Conservation (phyloP, 768 basidiomycete genomes). For the Lentinula detonsa region DNA sequence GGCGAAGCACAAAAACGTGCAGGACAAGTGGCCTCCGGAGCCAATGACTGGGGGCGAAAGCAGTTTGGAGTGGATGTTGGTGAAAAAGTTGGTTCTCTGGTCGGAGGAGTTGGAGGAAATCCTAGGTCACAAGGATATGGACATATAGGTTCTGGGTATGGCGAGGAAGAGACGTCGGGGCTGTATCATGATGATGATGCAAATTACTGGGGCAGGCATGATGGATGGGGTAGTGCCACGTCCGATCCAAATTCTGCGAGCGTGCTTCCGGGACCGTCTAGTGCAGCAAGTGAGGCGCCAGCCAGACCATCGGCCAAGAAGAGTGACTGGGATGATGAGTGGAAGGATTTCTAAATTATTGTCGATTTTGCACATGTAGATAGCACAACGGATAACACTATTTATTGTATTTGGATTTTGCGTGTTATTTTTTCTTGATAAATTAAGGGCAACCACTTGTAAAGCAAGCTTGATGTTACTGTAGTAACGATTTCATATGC, state of each 20-base stretch:
- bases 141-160: conserved; percentile 34
- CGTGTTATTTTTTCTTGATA: background rate
- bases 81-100: conserved; percentile 65
- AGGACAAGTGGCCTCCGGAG: conserved; percentile 51
- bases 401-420: background rate
- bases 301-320: conserved; percentile 33
- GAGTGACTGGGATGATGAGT: conserved; percentile 72
- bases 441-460: background rate
- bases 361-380: background rate
- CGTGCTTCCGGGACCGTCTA: conserved; percentile 12
- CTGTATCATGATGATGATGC: conserved; percentile 59
- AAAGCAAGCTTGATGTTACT: background rate
- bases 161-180: conserved; percentile 49
- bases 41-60: conserved; percentile 72
- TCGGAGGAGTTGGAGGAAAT: conserved; percentile 55
- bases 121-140: conserved; percentile 50
- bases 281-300: conserved; percentile 13
- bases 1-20: conserved; percentile 63
- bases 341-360: conserved; percentile 65
- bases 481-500: background rate
- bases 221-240: conserved; percentile 4
- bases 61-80: conserved; percentile 85
- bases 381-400: background rate
- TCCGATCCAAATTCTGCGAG: conserved; percentile 11
- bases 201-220: conserved; percentile 40